Evolutionary conservation across 768 basidiomycete species (phyloP).

Genomic region (Rhodotorula sphaerocarpa): DNA sequence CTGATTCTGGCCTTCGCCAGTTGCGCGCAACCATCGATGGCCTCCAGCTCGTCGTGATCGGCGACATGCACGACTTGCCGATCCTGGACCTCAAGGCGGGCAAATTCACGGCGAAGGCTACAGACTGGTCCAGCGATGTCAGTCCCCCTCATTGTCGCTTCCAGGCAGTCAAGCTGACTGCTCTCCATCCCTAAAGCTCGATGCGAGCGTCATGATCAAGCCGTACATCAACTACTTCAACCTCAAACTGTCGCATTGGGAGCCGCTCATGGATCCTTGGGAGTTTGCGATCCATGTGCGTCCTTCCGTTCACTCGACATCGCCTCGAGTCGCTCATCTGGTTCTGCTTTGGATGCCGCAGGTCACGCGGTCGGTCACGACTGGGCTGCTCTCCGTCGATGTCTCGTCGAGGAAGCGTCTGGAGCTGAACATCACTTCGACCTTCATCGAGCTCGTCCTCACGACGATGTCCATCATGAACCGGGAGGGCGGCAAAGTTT

Average conservation of each 20-base stretch:
- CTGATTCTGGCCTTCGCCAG: neutral
- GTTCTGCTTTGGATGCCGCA: neutral
- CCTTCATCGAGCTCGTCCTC: constrained; percentile 75
- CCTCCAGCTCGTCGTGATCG: constrained; percentile 84
- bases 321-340: too few relatives aligned
- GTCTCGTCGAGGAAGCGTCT: constrained; percentile 70
- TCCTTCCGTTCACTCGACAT: too few relatives aligned
- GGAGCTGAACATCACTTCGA: constrained; percentile 82
- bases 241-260: constrained; percentile 94
- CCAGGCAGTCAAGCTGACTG: neutral
- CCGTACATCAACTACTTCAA: constrained; percentile 93
- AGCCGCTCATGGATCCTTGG: constrained; percentile 96
- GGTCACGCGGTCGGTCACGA: constrained; percentile 28
- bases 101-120: constrained; percentile 69
- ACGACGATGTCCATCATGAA: constrained; percentile 64
- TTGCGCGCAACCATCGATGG: constrained; percentile 66
- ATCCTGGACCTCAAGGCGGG: constrained; percentile 80
- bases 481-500: constrained; percentile 62
- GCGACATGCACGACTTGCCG: constrained; percentile 89
- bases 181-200: constrained; percentile 52
- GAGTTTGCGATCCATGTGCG: constrained; percentile 64
- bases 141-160: constrained; percentile 28
- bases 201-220: constrained; percentile 70
- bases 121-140: constrained; percentile 92
- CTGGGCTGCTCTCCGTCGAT: constrained; percentile 50